A percentile compares a stretch with the other conserved stretches of the same genome.
Evolutionary conservation across 2,329 filamentous ascomycete genomes (phyloP).

Genomic region (Stemphylium lycopersici): DNA sequence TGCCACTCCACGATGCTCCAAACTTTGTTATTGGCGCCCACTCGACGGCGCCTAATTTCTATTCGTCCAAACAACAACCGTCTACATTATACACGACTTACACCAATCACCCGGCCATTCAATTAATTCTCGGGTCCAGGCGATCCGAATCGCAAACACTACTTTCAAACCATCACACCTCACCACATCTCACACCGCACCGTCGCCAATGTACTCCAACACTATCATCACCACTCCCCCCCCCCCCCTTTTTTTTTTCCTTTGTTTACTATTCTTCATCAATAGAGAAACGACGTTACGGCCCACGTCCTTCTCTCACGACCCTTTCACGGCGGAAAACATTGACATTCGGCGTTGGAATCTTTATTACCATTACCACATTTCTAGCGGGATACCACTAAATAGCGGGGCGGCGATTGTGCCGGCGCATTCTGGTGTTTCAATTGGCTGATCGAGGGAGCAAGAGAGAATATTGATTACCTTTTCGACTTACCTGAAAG

Average conservation of each 20-base stretch:
- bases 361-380: conserved; percentile 6
- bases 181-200: neutral
- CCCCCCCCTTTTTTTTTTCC: conserved; percentile 34
- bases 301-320: conserved; percentile 16
- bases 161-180: conserved; percentile 18
- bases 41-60: conserved; percentile 22
- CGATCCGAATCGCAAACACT: conserved; percentile 43
- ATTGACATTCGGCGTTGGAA: conserved; percentile 11
- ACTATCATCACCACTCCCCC: conserved; percentile 11
- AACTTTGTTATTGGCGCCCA: conserved; percentile 29
- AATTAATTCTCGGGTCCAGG: conserved; percentile 43
- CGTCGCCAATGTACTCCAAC: conserved; percentile 13
- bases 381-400: conserved; percentile 13
- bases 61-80: conserved; percentile 9
- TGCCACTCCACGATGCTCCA: conserved; percentile 25
- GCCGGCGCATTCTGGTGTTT: conserved; percentile 11
- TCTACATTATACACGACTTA: conserved; percentile 10
- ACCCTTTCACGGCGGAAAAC: conserved; percentile 14
- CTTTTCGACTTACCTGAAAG: conserved; percentile 3
- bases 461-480: conserved; percentile 6
- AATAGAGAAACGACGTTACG: conserved; percentile 16
- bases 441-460: conserved; percentile 16
- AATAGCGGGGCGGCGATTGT: neutral
- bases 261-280: conserved; percentile 29
- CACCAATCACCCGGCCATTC: conserved; percentile 17